A percentile compares a stretch with the other conserved stretches of the same genome.
phyloP scores from a whole-genome alignment of 805 yeast species.

The Kazachstania martiniae region DNA sequence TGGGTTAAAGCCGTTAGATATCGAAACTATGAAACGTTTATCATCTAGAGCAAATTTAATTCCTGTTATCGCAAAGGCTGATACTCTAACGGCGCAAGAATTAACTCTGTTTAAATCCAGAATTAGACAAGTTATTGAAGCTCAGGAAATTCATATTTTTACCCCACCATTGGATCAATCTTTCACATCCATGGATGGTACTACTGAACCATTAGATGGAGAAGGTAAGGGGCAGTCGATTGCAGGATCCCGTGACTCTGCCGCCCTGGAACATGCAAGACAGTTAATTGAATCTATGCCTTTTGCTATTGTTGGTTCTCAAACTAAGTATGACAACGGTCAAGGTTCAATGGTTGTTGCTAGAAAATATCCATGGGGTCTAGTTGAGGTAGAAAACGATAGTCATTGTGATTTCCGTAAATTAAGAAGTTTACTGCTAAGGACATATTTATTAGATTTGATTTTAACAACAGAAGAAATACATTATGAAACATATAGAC shows the following conservation, averaged over 20 bases:
- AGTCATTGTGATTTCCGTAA: conserved; percentile 77
- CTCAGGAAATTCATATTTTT: conserved; percentile 72
- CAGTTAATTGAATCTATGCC: conserved; percentile 80
- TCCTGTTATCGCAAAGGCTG: conserved; percentile 85
- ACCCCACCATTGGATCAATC: conserved; percentile 64
- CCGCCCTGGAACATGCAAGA: conserved; percentile 70
- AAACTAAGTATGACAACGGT: conserved; percentile 51
- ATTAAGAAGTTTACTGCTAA: conserved; percentile 64
- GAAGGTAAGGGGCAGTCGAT: too few relatives aligned
- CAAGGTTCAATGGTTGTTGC: conserved; percentile 63
- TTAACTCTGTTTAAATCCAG: conserved; percentile 58
- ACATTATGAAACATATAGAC: conserved; percentile 74
- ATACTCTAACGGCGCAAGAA: conserved; percentile 65
- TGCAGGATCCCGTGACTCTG: too few relatives aligned
- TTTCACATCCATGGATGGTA: conserved; percentile 5
- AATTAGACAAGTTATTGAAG: conserved; percentile 72
- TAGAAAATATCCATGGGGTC: conserved; percentile 85
- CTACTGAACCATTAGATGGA: neutral
- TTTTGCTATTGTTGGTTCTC: conserved; percentile 72
- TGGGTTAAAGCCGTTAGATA: conserved; percentile 76
- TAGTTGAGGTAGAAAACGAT: conserved; percentile 80
- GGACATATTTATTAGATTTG: conserved; percentile 77
- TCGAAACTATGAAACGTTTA: conserved; percentile 77
- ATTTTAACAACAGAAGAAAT: conserved; percentile 68
- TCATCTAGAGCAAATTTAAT: conserved; percentile 75